Percentiles rank a stretch among this genome's conserved stretches.
phyloP scores from a whole-genome alignment of 2,329 filamentous ascomycete genomes.

The Phialocephala sp. region DNA sequence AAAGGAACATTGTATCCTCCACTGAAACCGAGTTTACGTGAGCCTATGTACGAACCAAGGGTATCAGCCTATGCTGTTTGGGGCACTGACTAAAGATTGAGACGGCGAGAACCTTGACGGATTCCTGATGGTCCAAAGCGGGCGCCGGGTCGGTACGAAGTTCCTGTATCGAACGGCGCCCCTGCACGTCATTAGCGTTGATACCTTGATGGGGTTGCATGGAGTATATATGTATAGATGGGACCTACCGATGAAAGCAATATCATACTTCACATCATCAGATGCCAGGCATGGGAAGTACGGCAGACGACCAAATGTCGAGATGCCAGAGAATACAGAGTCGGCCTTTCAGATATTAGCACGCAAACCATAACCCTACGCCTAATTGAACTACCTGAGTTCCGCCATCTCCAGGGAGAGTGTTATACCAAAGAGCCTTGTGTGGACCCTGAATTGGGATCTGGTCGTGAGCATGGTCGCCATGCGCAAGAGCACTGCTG shows the following conservation, averaged over 20 bases:
- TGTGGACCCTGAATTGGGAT: conserved; percentile 63
- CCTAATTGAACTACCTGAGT: conserved; percentile 65
- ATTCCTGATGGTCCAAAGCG: conserved; percentile 86
- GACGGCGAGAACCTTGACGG: conserved; percentile 81
- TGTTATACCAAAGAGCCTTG: conserved; percentile 81
- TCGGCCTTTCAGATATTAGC: conserved; percentile 64
- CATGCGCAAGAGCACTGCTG: conserved; percentile 82
- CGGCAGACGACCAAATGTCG: conserved; percentile 79
- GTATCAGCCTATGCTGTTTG: conserved; percentile 35
- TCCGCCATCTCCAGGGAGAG: conserved; percentile 80
- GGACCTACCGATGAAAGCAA: conserved; percentile 77
- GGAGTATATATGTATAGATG: conserved; percentile 20
- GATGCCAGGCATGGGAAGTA: conserved; percentile 79
- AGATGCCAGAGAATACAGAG: conserved; percentile 87
- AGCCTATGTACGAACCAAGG: conserved; percentile 43
- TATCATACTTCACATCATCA: conserved; percentile 75
- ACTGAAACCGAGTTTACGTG: conserved; percentile 55
- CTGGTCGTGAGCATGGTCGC: conserved; percentile 74
- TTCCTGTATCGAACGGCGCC: conserved; percentile 85
- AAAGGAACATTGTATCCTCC: conserved; percentile 88
- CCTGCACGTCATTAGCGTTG: conserved; percentile 50
- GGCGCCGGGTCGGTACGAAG: conserved; percentile 82
- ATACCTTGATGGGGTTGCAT: conserved; percentile 20
- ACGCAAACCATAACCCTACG: conserved; percentile 15
- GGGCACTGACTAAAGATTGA: conserved; percentile 80